Evolutionary conservation across 768 basidiomycete genomes (phyloP), one percentile per base, ranked within the genome.

Genomic region (Melanogaster broomeanus): DNA sequence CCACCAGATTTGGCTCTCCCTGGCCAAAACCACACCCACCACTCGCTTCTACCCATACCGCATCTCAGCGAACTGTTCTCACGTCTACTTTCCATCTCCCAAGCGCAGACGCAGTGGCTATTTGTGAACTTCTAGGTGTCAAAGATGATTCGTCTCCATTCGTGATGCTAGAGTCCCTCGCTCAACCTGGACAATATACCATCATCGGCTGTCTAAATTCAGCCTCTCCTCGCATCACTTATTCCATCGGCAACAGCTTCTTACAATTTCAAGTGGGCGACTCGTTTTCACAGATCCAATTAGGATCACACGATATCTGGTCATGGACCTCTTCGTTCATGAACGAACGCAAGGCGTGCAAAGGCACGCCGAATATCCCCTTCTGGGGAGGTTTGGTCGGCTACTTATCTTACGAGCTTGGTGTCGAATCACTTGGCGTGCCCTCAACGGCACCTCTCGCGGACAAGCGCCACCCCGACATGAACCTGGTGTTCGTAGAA

Each of bases 371-470:
- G 7, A 76, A 82, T 10, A 65, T 83, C 39, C 90, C 90, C 0
- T 93, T 93, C 65, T 91, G 90, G 88, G 91, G 90, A 31, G 91
- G 91, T 21, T 72, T 93, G 13, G 68, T 92, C 21, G 91, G 91
- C 9, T 83, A 80, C 52, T 69, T 93, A 52, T 88, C 87, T 58
- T 93, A 93, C 61, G 91, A 92, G 65, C 74, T 91, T 16, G 91
- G 90, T 12, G 77, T 85, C 6, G 69, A 78, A 39, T 74, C 81
- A 7, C 67, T 90, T 22, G 64, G 72, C 19, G 71, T 85, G 44
- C 68, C 75, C 48, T 64, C 77, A 24, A 69, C 66, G 33, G 59
- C 64, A 50, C 31, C 19, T 51, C 55, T 42, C 35, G 50, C 31
- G n/a, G 65, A 62, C 42, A 69, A 62, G 34, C 64, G 65, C 25